phyloP scores from a whole-genome alignment of 2,329 filamentous ascomycete genomes.

The Cytospora leucostoma region DNA sequence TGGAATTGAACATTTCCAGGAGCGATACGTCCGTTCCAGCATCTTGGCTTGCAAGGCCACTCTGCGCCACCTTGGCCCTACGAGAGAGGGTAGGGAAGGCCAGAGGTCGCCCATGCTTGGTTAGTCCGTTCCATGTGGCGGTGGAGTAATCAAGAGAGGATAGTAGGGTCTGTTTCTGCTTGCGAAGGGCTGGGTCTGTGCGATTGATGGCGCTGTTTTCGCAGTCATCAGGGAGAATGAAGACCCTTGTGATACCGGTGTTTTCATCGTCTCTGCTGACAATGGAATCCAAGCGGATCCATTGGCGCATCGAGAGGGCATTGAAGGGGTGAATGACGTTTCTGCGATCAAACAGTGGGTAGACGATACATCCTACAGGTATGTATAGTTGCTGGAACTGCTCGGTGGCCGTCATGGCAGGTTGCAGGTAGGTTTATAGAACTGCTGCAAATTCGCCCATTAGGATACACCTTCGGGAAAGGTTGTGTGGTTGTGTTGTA shows the following conservation, averaged over 20 bases:
- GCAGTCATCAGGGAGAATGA: conserved; percentile 67
- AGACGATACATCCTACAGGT: conserved; percentile 43
- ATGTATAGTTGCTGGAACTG: conserved; percentile 37
- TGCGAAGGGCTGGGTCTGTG: conserved; percentile 45
- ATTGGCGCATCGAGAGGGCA: conserved; percentile 40
- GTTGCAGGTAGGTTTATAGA: background rate
- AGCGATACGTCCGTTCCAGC: conserved; percentile 52
- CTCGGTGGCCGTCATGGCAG: conserved; percentile 8
- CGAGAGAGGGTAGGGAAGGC: conserved; percentile 31
- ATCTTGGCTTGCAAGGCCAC: conserved; percentile 18
- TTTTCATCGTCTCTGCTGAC: conserved; percentile 28
- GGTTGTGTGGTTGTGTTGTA: too few species aligned
- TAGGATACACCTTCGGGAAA: background rate
- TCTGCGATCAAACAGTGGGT: conserved; percentile 31
- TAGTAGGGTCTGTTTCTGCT: conserved; percentile 51
- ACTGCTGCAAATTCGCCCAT: background rate
- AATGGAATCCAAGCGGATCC: conserved; percentile 48
- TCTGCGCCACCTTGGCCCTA: conserved; percentile 38
- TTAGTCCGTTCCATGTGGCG: conserved; percentile 55
- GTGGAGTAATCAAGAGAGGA: conserved; percentile 56
- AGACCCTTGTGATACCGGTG: conserved; percentile 51
- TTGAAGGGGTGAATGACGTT: conserved; percentile 15
- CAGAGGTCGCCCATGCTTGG: conserved; percentile 11
- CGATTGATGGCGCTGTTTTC: conserved; percentile 55
- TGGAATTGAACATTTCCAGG: conserved; percentile 71